phyloP scores from a whole-genome alignment of 345 rosid species.

The Pistacia atlantica region DNA sequence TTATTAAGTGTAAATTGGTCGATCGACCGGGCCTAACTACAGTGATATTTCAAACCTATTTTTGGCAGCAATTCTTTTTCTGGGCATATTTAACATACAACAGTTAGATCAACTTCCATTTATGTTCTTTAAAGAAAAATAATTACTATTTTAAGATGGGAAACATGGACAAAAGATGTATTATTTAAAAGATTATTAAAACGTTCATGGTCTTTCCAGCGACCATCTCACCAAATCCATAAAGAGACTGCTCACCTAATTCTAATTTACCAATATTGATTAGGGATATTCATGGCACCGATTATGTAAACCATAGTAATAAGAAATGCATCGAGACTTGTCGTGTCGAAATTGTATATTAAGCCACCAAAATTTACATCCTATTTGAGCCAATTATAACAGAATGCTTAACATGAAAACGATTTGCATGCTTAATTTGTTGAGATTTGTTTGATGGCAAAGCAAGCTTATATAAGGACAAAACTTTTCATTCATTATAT shows the following conservation, averaged over 20 bases:
- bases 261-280: neutral
- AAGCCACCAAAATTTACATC: neutral
- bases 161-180: neutral
- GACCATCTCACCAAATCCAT: slow-evolving; percentile 17
- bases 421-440: neutral
- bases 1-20: neutral
- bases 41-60: neutral
- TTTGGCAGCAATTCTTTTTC: neutral
- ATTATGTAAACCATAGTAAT: neutral
- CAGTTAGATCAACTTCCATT: neutral
- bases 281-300: neutral
- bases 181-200: neutral
- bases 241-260: slow-evolving; percentile 22
- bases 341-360: slow-evolving; percentile 12
- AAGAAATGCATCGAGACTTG: neutral
- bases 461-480: neutral
- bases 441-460: neutral
- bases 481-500: neutral
- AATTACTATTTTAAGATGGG: too few species aligned
- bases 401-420: neutral
- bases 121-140: neutral
- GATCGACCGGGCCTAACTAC: neutral
- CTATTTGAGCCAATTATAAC: slow-evolving; percentile 7
- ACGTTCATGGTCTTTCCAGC: neutral
- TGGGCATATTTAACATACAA: neutral